Conservation (phyloP, 2,329 filamentous ascomycete species). For the Daldinia eschscholtzii region DNA sequence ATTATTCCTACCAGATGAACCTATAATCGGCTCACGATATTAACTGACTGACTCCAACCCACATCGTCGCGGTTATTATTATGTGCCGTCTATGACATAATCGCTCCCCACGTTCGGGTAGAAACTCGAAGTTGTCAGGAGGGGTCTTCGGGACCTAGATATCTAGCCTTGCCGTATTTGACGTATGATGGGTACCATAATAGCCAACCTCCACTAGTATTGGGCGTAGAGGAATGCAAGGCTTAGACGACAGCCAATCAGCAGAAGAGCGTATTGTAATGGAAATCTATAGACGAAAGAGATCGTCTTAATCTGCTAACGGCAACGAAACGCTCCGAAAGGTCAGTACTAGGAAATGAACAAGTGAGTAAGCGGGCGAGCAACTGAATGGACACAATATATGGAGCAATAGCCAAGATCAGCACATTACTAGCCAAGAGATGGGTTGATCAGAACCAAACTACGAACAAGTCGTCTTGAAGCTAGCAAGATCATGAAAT, state of each 20-base stretch:
- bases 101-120: slow-evolving; percentile 31
- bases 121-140: slow-evolving; percentile 26
- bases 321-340: slow-evolving; percentile 7
- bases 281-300: slow-evolving; percentile 29
- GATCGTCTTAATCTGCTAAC: slow-evolving; percentile 21
- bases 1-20: slow-evolving; percentile 25
- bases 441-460: slow-evolving; percentile 8
- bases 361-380: slow-evolving; percentile 20
- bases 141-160: slow-evolving; percentile 38
- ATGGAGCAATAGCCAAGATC: slow-evolving; percentile 32
- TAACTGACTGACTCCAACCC: slow-evolving; percentile 19
- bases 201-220: slow-evolving; percentile 18
- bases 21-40: slow-evolving; percentile 28
- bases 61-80: slow-evolving; percentile 16
- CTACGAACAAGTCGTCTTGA: slow-evolving; percentile 1
- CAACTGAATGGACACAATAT: slow-evolving; percentile 33
- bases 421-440: slow-evolving; percentile 23
- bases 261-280: slow-evolving; percentile 19
- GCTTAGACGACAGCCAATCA: slow-evolving; percentile 33
- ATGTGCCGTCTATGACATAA: slow-evolving; percentile 42
- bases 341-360: slow-evolving; percentile 18
- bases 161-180: slow-evolving; percentile 36
- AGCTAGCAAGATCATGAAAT: slow-evolving; percentile 6
- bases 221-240: slow-evolving; percentile 20
- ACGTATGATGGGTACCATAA: slow-evolving; percentile 21